Base-by-base conservation (phyloP, 257 asterid genomes). In the Oldenlandia corymbosa region DNA sequence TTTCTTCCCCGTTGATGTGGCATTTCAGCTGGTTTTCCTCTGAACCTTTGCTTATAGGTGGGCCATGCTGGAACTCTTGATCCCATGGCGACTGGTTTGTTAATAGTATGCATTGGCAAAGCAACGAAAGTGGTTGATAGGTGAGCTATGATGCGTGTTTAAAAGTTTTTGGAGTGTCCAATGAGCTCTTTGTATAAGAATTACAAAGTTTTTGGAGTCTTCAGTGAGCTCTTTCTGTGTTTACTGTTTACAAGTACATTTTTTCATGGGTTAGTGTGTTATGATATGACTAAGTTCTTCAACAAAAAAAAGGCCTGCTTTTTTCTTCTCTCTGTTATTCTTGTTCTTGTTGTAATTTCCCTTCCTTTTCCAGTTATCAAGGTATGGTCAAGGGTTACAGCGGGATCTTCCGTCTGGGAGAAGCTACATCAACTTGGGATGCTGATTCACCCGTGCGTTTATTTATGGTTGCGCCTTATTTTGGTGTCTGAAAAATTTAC, bases 41-140 rank as follows among this genome's bases (percentile, higher is more conserved):
- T 60, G 62, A 70, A 64, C 60, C 43, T 5, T 66, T 62, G 53
- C 53, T 68, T 60, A n/a, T 73, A 92, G 99, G 99, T 92, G 39
- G 99, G 99, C 30, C 99, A 92, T 85, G 99, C 99, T 47, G 99
- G 99, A 64, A 92, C 99, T 27, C 86, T 92, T 26, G 99, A 92
- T 85, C 99, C 99, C 32, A 92, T 92, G 99, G 97, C 99, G 21
- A 89, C 97, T 52, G 99, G 99, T 63, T 81, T 92, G 68, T 71
- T 92, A 84, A 89, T 92, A 66, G 97, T 92, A 45, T 92, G 99
- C 42, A 73, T 92, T 64, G 99, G 99, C 71, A 92, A 85, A 89
- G 95, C 99, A 37, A 92, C 99, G 55, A 92, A 92, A 80, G 53
- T 79, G 69, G 99, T 87, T 49, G 99, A 87, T 47, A 82, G 96